Conservation (phyloP, 345 rosid species). For the Chamaenerion angustifolium region DNA sequence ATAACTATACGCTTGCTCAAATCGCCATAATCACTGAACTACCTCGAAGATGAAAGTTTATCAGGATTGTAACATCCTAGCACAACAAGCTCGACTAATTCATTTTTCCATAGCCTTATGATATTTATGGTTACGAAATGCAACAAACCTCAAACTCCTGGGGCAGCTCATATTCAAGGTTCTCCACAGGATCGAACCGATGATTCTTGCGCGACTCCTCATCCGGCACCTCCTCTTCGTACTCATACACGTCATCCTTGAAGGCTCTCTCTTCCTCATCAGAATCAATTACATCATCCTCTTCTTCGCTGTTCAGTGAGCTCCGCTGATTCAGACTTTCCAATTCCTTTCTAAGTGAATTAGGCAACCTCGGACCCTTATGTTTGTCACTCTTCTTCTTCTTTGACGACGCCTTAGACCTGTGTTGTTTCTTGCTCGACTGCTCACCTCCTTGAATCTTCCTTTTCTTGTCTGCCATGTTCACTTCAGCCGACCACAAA, state of each 20-base stretch:
- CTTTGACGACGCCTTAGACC: background rate
- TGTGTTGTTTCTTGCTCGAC: no score
- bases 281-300: conserved; percentile 25
- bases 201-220: conserved; percentile 74
- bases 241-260: conserved; percentile 50
- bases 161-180: conserved; percentile 60
- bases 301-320: conserved; percentile 15
- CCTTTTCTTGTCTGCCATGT: no score
- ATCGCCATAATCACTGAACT: background rate
- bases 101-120: no score
- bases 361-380: conserved; percentile 48
- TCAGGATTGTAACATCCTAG: no score
- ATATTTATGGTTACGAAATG: background rate
- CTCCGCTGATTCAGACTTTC: conserved; percentile 26
- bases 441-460: no score
- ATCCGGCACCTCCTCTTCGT: conserved; percentile 61
- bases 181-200: conserved; percentile 58
- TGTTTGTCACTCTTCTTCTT: background rate
- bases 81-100: no score
- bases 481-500: no score
- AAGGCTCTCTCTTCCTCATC: conserved; percentile 18
- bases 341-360: conserved; percentile 39
- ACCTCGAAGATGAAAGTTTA: no score
- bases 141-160: conserved; percentile 44
- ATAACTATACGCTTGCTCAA: background rate